A percentile compares a stretch with the other conserved stretches of the same genome.
These are phyloP conservation scores for Camptophora hylomeconis DNA, from an alignment of 2,329 filamentous ascomycete genomes.

Conservation along the genomic window DNA sequence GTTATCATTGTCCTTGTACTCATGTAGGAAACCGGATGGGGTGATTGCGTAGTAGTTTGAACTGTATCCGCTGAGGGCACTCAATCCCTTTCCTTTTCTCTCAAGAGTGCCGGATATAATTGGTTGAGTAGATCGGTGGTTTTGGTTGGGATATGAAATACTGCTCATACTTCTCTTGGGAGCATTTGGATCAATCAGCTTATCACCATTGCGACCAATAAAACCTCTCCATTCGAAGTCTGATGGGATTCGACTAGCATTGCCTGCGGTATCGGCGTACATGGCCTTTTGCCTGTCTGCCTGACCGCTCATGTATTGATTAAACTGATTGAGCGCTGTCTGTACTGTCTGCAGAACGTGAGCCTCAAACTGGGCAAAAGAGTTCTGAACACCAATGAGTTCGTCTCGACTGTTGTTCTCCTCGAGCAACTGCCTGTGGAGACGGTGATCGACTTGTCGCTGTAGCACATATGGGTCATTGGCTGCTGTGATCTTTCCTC, in stretches of 20 bases:
- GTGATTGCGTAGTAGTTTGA: conserved; percentile 84
- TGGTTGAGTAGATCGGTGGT: conserved; percentile 65
- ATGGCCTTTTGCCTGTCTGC: conserved; percentile 68
- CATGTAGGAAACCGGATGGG: conserved; percentile 76
- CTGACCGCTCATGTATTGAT: conserved; percentile 66
- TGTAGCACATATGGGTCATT: conserved; percentile 84
- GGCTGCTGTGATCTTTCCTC: conserved; percentile 53
- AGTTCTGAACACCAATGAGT: conserved; percentile 78
- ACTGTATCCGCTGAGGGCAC: conserved; percentile 59
- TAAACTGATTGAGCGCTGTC: conserved; percentile 69
- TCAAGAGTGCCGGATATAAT: conserved; percentile 81
- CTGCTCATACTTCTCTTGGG: conserved; percentile 60
- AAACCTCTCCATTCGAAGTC: conserved; percentile 94
- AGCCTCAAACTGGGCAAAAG: conserved; percentile 74
- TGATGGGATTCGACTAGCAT: conserved; percentile 60
- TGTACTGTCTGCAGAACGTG: conserved; percentile 77
- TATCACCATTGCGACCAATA: conserved; percentile 52
- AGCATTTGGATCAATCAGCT: conserved; percentile 65
- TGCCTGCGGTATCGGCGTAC: conserved; percentile 70
- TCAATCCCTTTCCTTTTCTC: conserved; percentile 79
- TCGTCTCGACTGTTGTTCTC: conserved; percentile 92
- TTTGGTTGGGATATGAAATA: conserved; percentile 78
- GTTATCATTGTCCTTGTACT: conserved; percentile 87
- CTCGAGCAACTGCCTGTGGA: conserved; percentile 82
- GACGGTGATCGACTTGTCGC: conserved; percentile 66